Evolutionary conservation across 164 flowering plant species (phyloP).

Genomic region (Dillenia suffruticosa): DNA sequence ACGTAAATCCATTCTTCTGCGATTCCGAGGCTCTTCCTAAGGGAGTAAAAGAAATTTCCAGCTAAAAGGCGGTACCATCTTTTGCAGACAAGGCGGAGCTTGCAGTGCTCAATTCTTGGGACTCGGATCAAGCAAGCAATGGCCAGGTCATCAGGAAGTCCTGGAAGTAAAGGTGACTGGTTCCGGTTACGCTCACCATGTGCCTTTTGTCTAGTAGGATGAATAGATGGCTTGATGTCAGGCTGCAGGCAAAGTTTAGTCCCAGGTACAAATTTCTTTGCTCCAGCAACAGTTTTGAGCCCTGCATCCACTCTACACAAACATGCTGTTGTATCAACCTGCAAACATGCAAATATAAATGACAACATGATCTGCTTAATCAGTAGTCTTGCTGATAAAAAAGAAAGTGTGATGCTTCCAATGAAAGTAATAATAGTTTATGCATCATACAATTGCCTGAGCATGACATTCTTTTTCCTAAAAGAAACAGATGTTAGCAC

Average conservation of each 20-base stretch:
- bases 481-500: no score
- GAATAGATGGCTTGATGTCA: constrained; percentile 66
- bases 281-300: constrained; percentile 79
- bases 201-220: constrained; percentile 53
- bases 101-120: constrained; percentile 65
- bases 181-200: constrained; percentile 49
- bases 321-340: constrained; percentile 84
- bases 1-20: constrained; percentile 89
- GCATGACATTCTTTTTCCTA: no score
- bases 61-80: constrained; percentile 78
- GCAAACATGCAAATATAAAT: constrained; percentile 8
- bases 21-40: constrained; percentile 62
- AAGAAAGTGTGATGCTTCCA: no score
- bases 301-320: constrained; percentile 79
- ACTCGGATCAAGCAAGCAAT: constrained; percentile 84
- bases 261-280: constrained; percentile 72
- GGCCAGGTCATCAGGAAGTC: constrained; percentile 96
- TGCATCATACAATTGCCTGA: no score
- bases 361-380: no score
- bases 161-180: constrained; percentile 77
- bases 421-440: no score
- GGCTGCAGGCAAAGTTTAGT: constrained; percentile 75
- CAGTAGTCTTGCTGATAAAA: no score
- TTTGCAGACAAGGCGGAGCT: constrained; percentile 80
- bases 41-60: constrained; percentile 76